These are phyloP conservation scores for Zelonia costaricensis DNA, from an alignment of 208 protist species.

Conservation along the genomic window DNA sequence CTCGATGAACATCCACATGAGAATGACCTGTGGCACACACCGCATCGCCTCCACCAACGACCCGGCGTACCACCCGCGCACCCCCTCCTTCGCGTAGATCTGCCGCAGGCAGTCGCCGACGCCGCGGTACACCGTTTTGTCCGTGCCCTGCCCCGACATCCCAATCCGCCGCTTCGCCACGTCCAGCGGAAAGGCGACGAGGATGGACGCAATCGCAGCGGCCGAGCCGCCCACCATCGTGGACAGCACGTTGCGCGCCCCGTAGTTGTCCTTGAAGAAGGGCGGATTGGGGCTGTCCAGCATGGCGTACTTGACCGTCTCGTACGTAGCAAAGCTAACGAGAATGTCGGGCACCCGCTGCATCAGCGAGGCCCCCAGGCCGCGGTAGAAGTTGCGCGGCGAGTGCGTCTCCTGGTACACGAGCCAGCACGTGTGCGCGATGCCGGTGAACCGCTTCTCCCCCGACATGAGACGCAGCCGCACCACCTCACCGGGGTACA, in stretches of 20 bases:
- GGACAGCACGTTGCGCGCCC: conserved; percentile 43
- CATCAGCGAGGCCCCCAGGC: conserved; percentile 79
- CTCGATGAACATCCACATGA: conserved; percentile 92
- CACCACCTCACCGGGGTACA: conserved; percentile 89
- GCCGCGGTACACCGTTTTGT: conserved; percentile 63
- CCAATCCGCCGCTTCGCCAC: conserved; percentile 88
- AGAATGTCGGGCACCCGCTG: conserved; percentile 89
- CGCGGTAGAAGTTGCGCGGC: conserved; percentile 83
- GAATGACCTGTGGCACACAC: conserved; percentile 87
- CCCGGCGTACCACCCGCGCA: conserved; percentile 81
- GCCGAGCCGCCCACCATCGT: conserved; percentile 68
- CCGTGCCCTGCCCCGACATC: conserved; percentile 78
- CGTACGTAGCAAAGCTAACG: conserved; percentile 87
- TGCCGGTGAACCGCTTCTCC: conserved; percentile 67
- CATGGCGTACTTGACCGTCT: conserved; percentile 83
- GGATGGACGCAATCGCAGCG: conserved; percentile 77
- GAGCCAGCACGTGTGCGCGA: conserved; percentile 49
- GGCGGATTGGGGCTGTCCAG: conserved; percentile 45
- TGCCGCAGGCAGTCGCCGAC: conserved; percentile 64
- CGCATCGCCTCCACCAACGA: conserved; percentile 71
- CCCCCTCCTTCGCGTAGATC: conserved; percentile 71
- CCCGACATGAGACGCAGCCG: conserved; percentile 90
- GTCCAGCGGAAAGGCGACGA: conserved; percentile 78
- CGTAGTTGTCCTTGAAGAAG: conserved; percentile 51
- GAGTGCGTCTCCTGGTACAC: conserved; percentile 82